Percentiles rank a stretch among this genome's conserved stretches.
These are phyloP conservation scores for Sphaerobolus stellatus DNA, from an alignment of 1,284 basidiomycete species.

Conservation along the genomic window DNA sequence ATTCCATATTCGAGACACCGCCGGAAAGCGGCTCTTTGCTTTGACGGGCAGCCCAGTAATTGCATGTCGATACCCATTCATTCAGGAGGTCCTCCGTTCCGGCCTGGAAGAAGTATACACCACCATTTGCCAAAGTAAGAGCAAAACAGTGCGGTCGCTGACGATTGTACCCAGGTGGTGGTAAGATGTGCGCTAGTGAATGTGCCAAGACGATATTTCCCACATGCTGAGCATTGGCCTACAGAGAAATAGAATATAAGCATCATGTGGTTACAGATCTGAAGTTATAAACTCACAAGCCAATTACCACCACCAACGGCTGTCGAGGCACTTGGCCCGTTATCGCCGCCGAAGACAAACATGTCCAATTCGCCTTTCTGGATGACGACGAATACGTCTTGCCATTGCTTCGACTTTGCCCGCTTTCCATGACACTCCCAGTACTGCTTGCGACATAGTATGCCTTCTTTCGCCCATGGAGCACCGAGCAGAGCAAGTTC, in stretches of 20 bases:
- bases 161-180: constrained; percentile 88
- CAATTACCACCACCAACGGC: constrained; percentile 95
- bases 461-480: constrained; percentile 98
- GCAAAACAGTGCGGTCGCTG: constrained; percentile 93
- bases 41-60: constrained; percentile 95
- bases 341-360: constrained; percentile 84
- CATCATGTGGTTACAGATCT: not conserved
- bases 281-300: constrained; percentile 64
- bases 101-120: constrained; percentile 94
- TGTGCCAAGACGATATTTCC: constrained; percentile 85
- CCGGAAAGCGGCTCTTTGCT: constrained; percentile 93
- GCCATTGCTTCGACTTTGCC: constrained; percentile 84
- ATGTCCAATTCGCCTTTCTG: constrained; percentile 91
- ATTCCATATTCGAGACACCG: constrained; percentile 98
- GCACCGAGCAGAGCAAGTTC: constrained; percentile 92
- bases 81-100: constrained; percentile 96
- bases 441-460: constrained; percentile 91
- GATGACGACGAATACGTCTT: constrained; percentile 94
- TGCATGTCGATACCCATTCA: constrained; percentile 98
- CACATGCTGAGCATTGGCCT: constrained; percentile 84
- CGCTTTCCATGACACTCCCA: constrained; percentile 84
- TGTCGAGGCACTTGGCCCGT: too few species aligned
- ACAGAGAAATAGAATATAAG: constrained; percentile 4
- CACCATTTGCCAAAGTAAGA: constrained; percentile 85
- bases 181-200: constrained; percentile 83